A percentile compares a stretch with the other conserved stretches of the same genome.
Conservation (phyloP, 208 protist species). For the Leishmania amazonensis region DNA sequence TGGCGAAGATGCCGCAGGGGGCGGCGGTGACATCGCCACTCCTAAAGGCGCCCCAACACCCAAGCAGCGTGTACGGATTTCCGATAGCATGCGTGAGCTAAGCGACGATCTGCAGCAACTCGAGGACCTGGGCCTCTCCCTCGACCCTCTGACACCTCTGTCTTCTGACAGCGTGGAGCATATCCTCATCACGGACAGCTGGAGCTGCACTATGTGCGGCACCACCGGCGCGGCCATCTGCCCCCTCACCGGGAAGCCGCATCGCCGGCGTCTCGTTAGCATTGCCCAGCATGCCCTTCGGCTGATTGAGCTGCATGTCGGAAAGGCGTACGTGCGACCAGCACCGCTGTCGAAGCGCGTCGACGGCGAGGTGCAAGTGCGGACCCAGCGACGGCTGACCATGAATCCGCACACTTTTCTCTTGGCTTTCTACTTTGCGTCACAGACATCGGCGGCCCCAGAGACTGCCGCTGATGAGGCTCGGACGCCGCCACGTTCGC, state of each 20-base stretch:
- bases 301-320: conserved; percentile 52
- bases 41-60: background rate
- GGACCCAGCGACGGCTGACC: conserved; percentile 56
- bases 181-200: conserved; percentile 72
- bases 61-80: conserved; percentile 16
- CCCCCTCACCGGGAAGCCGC: conserved; percentile 57
- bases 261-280: conserved; percentile 65
- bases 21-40: background rate
- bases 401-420: conserved; percentile 80
- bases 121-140: conserved; percentile 52
- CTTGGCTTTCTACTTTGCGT: conserved; percentile 71
- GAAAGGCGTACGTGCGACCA: conserved; percentile 52
- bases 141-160: conserved; percentile 30
- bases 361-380: conserved; percentile 60
- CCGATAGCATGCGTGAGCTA: conserved; percentile 43
- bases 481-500: background rate
- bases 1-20: background rate
- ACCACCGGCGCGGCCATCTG: conserved; percentile 39
- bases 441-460: conserved; percentile 14
- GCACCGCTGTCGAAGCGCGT: conserved; percentile 55
- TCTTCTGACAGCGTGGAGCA: conserved; percentile 64
- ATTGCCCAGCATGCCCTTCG: conserved; percentile 66
- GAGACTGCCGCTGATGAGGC: background rate
- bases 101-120: conserved; percentile 43
- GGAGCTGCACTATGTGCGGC: conserved; percentile 61